Conservation (phyloP, 805 yeast species). For the Lipomyces anomalus region DNA sequence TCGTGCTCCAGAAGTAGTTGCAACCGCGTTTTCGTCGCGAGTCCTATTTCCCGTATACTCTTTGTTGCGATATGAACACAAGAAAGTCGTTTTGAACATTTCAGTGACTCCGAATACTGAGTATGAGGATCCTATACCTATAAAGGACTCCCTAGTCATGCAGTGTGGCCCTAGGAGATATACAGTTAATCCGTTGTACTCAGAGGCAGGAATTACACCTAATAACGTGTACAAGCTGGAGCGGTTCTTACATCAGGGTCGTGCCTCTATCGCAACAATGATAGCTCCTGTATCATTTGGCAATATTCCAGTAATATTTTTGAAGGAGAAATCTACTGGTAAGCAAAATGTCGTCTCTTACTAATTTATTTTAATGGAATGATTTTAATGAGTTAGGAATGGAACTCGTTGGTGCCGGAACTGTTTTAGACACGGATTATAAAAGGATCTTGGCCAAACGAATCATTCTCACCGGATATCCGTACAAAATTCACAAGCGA, state of each 20-base stretch:
- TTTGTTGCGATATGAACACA: conserved; percentile 78
- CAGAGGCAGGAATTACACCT: conserved; percentile 64
- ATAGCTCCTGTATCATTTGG: conserved; percentile 83
- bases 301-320: conserved; percentile 72
- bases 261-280: conserved; percentile 70
- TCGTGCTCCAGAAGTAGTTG: conserved; percentile 44
- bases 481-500: conserved; percentile 87
- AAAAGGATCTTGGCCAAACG: conserved; percentile 82
- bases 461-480: conserved; percentile 85
- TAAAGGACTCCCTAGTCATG: conserved; percentile 73
- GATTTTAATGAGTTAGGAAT: too few relatives aligned
- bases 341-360: conserved; percentile 23
- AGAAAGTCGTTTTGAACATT: conserved; percentile 74
- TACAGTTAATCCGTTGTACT: conserved; percentile 73
- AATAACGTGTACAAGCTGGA: conserved; percentile 86
- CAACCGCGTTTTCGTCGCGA: conserved; percentile 49
- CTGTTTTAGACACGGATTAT: conserved; percentile 80
- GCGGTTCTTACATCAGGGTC: conserved; percentile 74
- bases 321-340: conserved; percentile 45
- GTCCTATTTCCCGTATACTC: conserved; percentile 64
- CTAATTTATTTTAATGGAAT: too few relatives aligned
- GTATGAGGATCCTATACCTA: conserved; percentile 74
- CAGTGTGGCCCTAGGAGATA: conserved; percentile 94
- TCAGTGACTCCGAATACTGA: conserved; percentile 86
- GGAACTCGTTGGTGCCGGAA: conserved; percentile 80